Conservation (phyloP, 352 stramenopile species). For the Phytophthora pini region DNA sequence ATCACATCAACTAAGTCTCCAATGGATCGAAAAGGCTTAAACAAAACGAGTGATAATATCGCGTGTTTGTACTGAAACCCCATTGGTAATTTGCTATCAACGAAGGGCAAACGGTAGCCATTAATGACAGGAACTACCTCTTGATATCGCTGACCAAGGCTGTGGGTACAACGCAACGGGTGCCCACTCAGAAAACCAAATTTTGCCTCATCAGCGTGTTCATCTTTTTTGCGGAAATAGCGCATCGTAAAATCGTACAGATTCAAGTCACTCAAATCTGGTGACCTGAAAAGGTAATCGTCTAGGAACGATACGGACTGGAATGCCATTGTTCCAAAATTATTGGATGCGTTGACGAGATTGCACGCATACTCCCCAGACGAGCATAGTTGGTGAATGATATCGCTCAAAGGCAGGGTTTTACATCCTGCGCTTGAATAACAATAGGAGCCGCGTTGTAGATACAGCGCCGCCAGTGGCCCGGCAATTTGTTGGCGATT, state of each 20-base stretch:
- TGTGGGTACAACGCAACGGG: neutral
- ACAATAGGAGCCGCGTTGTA: neutral
- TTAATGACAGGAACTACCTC: neutral
- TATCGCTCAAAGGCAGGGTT: neutral
- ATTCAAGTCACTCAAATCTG: neutral
- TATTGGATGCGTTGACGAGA: neutral
- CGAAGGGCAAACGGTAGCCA: neutral
- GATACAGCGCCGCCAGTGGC: neutral
- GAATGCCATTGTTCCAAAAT: neutral
- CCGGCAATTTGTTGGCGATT: constrained; percentile 1
- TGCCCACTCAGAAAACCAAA: neutral
- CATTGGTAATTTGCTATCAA: neutral
- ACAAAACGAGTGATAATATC: neutral
- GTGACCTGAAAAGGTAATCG: neutral
- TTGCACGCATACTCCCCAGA: neutral
- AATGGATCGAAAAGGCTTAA: neutral
- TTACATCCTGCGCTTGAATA: neutral
- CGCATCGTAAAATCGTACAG: neutral
- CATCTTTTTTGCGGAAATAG: neutral
- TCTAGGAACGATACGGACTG: constrained; percentile 1
- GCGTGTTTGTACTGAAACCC: neutral
- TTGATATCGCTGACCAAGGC: neutral
- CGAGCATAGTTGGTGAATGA: neutral
- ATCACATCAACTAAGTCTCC: neutral
- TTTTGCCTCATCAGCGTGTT: neutral